phyloP scores from a whole-genome alignment of 176 grass and related monocot genomes.

The Triticum turgidum region DNA sequence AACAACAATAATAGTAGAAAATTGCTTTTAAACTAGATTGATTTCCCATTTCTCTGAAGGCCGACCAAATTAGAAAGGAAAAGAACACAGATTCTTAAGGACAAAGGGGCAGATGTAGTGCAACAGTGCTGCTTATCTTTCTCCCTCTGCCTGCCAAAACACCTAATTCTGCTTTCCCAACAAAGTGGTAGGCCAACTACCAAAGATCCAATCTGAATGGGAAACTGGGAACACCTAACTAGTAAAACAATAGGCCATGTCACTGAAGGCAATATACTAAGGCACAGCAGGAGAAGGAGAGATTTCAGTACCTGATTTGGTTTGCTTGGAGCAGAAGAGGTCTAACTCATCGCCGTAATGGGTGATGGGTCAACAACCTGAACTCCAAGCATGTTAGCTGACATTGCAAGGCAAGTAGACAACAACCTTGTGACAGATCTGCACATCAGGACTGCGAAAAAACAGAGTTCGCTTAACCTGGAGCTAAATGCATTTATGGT shows the following conservation, averaged over 20 bases:
- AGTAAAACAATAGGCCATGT: conserved; percentile 13
- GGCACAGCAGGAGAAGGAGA: too few species aligned
- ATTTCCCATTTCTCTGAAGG: neutral
- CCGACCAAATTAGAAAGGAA: neutral
- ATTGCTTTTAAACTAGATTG: neutral
- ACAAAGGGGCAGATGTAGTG: neutral
- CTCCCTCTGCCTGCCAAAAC: neutral
- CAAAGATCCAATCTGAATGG: neutral
- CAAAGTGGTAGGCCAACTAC: conserved; percentile 41
- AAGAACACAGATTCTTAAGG: neutral
- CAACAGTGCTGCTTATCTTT: neutral
- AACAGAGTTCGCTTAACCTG: neutral
- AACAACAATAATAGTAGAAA: too few species aligned
- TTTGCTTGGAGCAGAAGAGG: neutral
- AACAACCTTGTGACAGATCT: conserved; percentile 10
- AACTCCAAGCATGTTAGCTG: conserved; percentile 1
- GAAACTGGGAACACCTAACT: conserved; percentile 13
- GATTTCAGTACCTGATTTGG: too few species aligned
- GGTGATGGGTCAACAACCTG: conserved; percentile 30
- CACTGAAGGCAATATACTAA: conserved; percentile 24
- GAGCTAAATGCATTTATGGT: conserved; percentile 9
- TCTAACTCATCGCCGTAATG: conserved; percentile 17
- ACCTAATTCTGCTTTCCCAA: conserved; percentile 21
- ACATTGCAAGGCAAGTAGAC: conserved; percentile 19
- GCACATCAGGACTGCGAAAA: neutral